Base-by-base conservation (phyloP, 345 rosid species). In the Geranium brycei region DNA sequence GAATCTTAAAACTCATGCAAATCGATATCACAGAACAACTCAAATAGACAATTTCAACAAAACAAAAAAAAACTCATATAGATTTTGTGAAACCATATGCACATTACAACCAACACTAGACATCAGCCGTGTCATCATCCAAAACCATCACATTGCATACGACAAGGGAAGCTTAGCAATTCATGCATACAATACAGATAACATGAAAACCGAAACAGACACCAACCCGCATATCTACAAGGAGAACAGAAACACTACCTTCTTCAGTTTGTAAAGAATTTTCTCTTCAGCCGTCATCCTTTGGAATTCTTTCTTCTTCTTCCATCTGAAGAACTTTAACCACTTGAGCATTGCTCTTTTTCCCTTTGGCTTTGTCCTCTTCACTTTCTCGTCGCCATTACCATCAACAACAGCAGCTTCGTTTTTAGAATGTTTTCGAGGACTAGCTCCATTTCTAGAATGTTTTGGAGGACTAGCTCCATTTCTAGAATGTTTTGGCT, bases 231-330 rank as follows among this genome's bases (percentile, higher is more conserved):
- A 57, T 16, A 57, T 57, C 19, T 57, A 59, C 11, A 53, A 60
- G 17, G 5, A 51, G 17, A 7, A 10, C 61, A 17, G 18, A 62
- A 38, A 31, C 12, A 62, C 19, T 41, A 85, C 96, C 95, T 84
- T 90, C 61, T 71, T 81, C 70, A 93, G 74, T 72, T 93, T 93
- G 82, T 73, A 85, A 40, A 90, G 68, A 66, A 88, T 60, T 67
- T 85, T 91, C 74, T 93, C 95, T 76, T 91, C 97, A 2, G 77
- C 63, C 17, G 95, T 93, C 99, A 93, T 88, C 75, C 96, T 85
- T 73, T 82, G 87, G 38, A 74, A 80, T 53, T 87, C 95, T 80
- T 85, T 93, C 87, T 87, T 91, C 77, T 90, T 95, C 87, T 95
- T 91, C 86, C 88, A 88, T 71, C 96, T 81, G 77, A 93, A 86